These are phyloP conservation scores for Camellia oleifera DNA, from an alignment of 179 eudicot species.

Conservation along the genomic window DNA sequence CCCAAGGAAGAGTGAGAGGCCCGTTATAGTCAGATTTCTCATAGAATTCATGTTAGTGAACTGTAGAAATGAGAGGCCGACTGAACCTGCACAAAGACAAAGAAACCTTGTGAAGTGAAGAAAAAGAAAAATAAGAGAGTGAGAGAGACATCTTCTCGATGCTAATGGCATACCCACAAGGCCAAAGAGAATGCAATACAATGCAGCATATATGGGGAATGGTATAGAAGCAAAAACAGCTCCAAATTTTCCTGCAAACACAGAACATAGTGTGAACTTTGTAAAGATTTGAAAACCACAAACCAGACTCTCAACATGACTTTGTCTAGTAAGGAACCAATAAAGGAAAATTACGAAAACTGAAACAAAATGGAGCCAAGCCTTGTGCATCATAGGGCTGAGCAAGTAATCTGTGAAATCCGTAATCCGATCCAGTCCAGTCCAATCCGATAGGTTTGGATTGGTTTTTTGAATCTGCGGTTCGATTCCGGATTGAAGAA, in stretches of 20 bases:
- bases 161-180: constrained; percentile 72
- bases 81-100: constrained; percentile 63
- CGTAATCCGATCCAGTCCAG: no score
- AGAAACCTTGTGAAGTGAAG: background rate
- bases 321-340: background rate
- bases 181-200: constrained; percentile 87
- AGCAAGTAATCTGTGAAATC: no score
- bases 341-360: background rate
- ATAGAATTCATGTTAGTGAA: constrained; percentile 98
- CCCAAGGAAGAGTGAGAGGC: constrained; percentile 92
- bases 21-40: constrained; percentile 92
- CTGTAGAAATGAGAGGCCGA: constrained; percentile 93
- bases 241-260: constrained; percentile 91
- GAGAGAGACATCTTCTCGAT: background rate
- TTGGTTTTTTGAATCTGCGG: no score
- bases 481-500: no score
- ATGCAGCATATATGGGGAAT: constrained; percentile 86
- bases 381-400: no score
- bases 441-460: no score
- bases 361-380: constrained; percentile 1
- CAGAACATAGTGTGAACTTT: background rate
- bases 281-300: background rate
- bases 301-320: background rate
- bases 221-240: constrained; percentile 99
- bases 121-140: background rate